Conservation (phyloP, 176 grass and related monocot species). For the barley (Hordeum vulgare) region MorexV3_pseudomolecules_assembly NC_058524.1:74928672-74929171, state of each 20-base stretch:
- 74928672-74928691: not conserved
- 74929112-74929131: slow-evolving; percentile 53
- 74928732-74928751: not conserved
- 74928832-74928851: not conserved
- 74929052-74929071: slow-evolving; percentile 88
- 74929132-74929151: slow-evolving; percentile 43
- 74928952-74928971: slow-evolving; percentile 21
- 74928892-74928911: not conserved
- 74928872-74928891: not conserved
- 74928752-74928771: not conserved
- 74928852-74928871: not conserved
- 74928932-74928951: not conserved
- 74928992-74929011: not conserved
- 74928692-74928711: not conserved
- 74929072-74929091: slow-evolving; percentile 83
- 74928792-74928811: not conserved
- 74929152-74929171: slow-evolving; percentile 77
- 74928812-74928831: not conserved
- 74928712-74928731: not conserved
- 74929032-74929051: slow-evolving; percentile 81
- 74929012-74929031: not conserved
- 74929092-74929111: slow-evolving; percentile 85
- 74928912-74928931: not conserved
- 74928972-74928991: not conserved
- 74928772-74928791: not conserved